These are phyloP conservation scores for Pistacia vera DNA, from an alignment of 345 rosid species.

Conservation along the genomic window DNA sequence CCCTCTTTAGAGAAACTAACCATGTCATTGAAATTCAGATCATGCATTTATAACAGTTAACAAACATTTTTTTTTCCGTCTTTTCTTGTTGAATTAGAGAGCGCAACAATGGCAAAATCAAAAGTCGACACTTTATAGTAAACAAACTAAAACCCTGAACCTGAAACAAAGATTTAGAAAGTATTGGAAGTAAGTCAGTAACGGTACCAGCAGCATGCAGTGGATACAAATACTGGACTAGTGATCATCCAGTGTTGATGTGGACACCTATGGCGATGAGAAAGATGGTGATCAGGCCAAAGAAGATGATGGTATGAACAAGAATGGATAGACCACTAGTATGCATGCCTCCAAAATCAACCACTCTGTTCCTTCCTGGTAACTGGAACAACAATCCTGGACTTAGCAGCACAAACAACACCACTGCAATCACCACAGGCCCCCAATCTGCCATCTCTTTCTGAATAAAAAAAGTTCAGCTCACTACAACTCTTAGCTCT, in stretches of 20 bases:
- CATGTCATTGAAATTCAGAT: too few relatives aligned
- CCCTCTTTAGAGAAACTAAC: too few relatives aligned
- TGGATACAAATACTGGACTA: not conserved
- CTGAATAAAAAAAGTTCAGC: not conserved
- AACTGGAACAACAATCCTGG: conserved; percentile 88
- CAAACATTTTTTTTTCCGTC: not conserved
- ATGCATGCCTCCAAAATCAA: conserved; percentile 78
- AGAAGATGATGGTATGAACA: conserved; percentile 77
- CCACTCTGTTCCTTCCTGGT: conserved; percentile 56
- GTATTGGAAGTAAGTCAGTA: not conserved
- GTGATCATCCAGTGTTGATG: conserved; percentile 56
- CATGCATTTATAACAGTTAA: too few relatives aligned
- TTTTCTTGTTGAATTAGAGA: not conserved
- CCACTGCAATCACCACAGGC: conserved; percentile 83
- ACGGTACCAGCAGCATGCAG: not conserved
- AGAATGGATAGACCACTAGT: conserved; percentile 74
- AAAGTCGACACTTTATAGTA: not conserved
- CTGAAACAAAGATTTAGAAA: not conserved
- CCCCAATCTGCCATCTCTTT: conserved; percentile 91
- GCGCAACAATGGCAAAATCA: not conserved
- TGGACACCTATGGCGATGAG: conserved; percentile 70
- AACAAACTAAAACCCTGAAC: not conserved
- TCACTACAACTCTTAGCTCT: not conserved
- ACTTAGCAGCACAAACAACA: conserved; percentile 73
- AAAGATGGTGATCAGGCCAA: conserved; percentile 82